Evolutionary conservation across 768 basidiomycete genomes (phyloP).

Genomic region (Pisolithus tinctorius): DNA sequence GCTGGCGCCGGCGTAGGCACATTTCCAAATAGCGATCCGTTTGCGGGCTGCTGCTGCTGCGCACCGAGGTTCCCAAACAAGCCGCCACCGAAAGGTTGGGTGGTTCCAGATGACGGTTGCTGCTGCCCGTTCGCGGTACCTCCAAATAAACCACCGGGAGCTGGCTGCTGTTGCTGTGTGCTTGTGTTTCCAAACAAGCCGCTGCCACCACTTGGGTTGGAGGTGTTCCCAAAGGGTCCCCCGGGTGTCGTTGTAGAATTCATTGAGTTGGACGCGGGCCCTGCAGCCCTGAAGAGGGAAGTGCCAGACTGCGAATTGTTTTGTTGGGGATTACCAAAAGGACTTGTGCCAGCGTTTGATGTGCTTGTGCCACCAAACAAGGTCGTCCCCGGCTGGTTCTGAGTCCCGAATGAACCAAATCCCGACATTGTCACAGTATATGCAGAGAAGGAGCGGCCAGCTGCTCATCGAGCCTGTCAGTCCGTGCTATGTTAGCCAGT

Average conservation of each 20-base stretch:
- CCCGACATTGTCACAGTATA: slow-evolving; percentile 1
- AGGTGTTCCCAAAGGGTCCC: slow-evolving; percentile 3
- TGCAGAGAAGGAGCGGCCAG: background rate
- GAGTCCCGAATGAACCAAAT: slow-evolving; percentile 3
- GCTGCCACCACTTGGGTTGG: slow-evolving; percentile 1
- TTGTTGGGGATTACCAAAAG: slow-evolving; percentile 3
- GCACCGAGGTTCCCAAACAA: slow-evolving; percentile 18
- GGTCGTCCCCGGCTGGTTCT: slow-evolving; percentile 1
- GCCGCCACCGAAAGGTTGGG: background rate
- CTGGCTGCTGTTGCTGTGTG: slow-evolving; percentile 9
- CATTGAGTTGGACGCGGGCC: background rate
- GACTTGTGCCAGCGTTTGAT: slow-evolving; percentile 1
- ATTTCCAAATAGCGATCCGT: slow-evolving; percentile 15
- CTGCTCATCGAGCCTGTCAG: background rate
- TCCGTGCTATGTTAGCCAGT: background rate
- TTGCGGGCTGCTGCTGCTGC: slow-evolving; percentile 16
- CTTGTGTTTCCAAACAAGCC: slow-evolving; percentile 5
- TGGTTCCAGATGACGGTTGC: slow-evolving; percentile 7
- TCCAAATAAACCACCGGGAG: slow-evolving; percentile 11
- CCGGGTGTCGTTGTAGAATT: background rate
- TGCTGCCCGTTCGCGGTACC: slow-evolving; percentile 5
- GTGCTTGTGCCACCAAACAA: slow-evolving; percentile 7
- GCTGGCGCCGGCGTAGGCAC: slow-evolving; percentile 3
- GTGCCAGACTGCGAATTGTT: slow-evolving; percentile 2
- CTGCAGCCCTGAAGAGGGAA: slow-evolving; percentile 1